Percentiles rank a stretch among this genome's conserved stretches.
Conservation (phyloP, 345 rosid genomes). For the Dipteronia dyeriana region DNA sequence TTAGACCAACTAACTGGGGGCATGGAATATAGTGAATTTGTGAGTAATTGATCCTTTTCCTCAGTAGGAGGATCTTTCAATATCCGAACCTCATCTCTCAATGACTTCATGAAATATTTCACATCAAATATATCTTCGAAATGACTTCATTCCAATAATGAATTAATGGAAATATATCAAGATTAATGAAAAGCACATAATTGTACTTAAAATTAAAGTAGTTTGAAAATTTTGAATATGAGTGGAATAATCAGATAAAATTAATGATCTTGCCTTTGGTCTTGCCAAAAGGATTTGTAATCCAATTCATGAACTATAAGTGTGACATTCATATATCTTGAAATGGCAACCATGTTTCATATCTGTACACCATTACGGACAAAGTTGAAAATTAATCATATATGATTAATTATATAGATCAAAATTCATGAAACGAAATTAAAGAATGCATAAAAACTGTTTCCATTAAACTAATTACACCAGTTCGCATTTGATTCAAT, state of each 20-base stretch:
- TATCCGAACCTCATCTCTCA: conserved; percentile 50
- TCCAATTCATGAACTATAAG: conserved; percentile 41
- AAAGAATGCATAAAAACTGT: too few species aligned
- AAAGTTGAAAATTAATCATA: too few species aligned
- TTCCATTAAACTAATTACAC: conserved; percentile 18
- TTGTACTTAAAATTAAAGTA: too few species aligned
- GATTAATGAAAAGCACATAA: too few species aligned
- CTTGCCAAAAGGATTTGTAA: conserved; percentile 38
- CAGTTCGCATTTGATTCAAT: conserved; percentile 42
- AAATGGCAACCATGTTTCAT: conserved; percentile 38
- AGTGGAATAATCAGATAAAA: too few species aligned
- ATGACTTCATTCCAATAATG: conserved; percentile 26
- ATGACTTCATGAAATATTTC: conserved; percentile 46
- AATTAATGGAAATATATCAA: too few species aligned
- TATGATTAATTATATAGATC: too few species aligned
- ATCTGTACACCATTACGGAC: conserved; percentile 20
- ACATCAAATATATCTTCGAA: conserved; percentile 54
- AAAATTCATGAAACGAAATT: too few species aligned
- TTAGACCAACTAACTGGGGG: conserved; percentile 54
- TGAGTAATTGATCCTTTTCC: too few species aligned
- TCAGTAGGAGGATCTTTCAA: conserved; percentile 44
- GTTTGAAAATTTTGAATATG: too few species aligned
- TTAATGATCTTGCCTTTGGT: background rate
- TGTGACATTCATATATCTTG: conserved; percentile 34
- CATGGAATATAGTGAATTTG: conserved; percentile 28